Conservation (phyloP, 306 rosid genomes). For the Amphicarpaea edgeworthii region DNA sequence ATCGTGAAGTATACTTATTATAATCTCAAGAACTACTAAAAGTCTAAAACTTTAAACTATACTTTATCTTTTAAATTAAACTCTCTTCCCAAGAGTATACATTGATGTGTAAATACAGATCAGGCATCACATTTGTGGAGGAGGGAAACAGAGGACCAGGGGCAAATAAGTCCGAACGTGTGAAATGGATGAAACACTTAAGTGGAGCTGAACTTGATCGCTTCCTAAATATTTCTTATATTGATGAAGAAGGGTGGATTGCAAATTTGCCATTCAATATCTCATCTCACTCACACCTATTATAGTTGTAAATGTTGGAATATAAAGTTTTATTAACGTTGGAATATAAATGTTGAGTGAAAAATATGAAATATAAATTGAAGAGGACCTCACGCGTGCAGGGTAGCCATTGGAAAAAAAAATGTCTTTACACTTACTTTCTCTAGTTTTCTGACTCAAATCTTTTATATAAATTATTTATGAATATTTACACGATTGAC, state of each 20-base stretch:
- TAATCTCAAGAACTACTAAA: no score
- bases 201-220: not conserved
- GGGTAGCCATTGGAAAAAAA: no score
- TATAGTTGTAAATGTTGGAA: not conserved
- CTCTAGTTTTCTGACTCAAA: no score
- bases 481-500: no score
- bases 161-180: constrained; percentile 45
- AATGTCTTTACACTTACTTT: no score
- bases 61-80: not conserved
- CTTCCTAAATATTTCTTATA: constrained; percentile 28
- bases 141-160: constrained; percentile 53
- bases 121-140: constrained; percentile 44
- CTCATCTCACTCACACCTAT: not conserved
- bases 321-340: no score
- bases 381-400: no score
- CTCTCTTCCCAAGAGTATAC: not conserved
- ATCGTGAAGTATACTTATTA: no score
- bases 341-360: no score
- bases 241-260: constrained; percentile 61
- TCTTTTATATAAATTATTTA: no score
- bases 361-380: no score
- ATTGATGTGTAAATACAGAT: constrained; percentile 36
- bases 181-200: constrained; percentile 53
- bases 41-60: no score
- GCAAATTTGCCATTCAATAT: constrained; percentile 12